Percentiles rank a stretch among this genome's conserved stretches.
These are phyloP conservation scores for Periconia macrospinosa DNA, from an alignment of 2,329 filamentous ascomycete genomes.

Conservation along the genomic window DNA sequence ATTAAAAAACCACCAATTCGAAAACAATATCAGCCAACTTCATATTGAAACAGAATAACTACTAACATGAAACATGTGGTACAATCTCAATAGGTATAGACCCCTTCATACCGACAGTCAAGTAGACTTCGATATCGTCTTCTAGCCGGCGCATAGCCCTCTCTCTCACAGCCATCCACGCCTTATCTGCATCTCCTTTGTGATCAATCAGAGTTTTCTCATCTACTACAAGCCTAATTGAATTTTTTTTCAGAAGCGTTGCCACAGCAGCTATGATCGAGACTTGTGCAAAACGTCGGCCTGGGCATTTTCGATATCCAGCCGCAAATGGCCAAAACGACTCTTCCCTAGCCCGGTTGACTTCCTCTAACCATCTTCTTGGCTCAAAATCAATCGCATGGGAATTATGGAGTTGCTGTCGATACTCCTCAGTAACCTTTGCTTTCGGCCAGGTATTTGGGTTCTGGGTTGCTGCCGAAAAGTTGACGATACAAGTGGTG, in stretches of 20 bases:
- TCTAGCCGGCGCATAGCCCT: neutral
- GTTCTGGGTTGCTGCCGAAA: constrained; percentile 8
- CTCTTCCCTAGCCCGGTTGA: neutral
- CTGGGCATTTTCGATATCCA: constrained; percentile 11
- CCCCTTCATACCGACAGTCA: neutral
- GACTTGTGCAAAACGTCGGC: constrained; percentile 13
- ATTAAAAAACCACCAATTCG: too few species aligned
- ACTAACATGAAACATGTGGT: neutral
- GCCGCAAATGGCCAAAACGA: constrained; percentile 7
- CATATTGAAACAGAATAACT: too few species aligned
- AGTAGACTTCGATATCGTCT: neutral
- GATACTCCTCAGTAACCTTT: neutral
- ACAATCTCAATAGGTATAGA: neutral
- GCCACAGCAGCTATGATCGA: constrained; percentile 12
- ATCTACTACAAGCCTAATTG: constrained; percentile 7
- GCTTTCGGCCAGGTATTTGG: constrained; percentile 4
- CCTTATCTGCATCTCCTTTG: neutral
- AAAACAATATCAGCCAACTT: too few species aligned
- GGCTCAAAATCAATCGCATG: constrained; percentile 10
- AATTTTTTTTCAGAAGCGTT: constrained; percentile 6
- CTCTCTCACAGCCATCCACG: neutral
- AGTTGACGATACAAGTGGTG: constrained; percentile 6
- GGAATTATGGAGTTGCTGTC: constrained; percentile 1
- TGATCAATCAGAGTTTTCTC: neutral
- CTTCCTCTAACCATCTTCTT: neutral